phyloP scores from a whole-genome alignment of 1,284 basidiomycete species.

The Tranzscheliella williamsii region DNA sequence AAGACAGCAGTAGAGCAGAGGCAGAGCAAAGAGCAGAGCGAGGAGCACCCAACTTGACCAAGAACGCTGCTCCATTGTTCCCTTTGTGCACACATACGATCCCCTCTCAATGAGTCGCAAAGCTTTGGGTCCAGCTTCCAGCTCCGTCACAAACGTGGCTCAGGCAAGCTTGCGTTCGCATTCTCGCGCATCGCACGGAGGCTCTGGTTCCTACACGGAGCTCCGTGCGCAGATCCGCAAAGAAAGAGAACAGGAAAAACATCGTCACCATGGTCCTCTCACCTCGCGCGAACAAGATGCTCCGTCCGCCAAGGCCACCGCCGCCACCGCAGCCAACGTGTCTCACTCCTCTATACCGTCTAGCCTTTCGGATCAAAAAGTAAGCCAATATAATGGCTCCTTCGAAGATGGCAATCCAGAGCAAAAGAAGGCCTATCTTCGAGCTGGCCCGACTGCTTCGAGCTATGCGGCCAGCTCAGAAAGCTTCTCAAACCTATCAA shows the following conservation, averaged over 20 bases:
- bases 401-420: constrained; percentile 1
- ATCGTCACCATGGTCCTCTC: constrained; percentile 2
- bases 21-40: no score
- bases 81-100: no score
- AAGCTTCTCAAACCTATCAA: constrained; percentile 24
- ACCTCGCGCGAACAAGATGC: constrained; percentile 3
- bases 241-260: constrained; percentile 31
- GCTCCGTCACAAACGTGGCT: constrained; percentile 23
- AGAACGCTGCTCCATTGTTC: no score
- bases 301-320: constrained; percentile 2
- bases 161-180: constrained; percentile 15
- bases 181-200: constrained; percentile 28
- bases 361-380: constrained; percentile 32
- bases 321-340: neutral
- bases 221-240: constrained; percentile 36
- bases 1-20: no score
- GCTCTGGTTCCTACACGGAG: constrained; percentile 43
- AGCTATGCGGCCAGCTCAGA: constrained; percentile 23
- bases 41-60: no score
- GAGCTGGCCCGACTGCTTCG: neutral
- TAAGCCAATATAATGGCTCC: constrained; percentile 6
- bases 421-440: neutral
- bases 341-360: neutral
- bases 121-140: constrained; percentile 11
- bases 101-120: constrained; percentile 41